Evolutionary conservation across 495 filamentous ascomycete genomes (phyloP).

Genomic region (Copromyces sp.): DNA sequence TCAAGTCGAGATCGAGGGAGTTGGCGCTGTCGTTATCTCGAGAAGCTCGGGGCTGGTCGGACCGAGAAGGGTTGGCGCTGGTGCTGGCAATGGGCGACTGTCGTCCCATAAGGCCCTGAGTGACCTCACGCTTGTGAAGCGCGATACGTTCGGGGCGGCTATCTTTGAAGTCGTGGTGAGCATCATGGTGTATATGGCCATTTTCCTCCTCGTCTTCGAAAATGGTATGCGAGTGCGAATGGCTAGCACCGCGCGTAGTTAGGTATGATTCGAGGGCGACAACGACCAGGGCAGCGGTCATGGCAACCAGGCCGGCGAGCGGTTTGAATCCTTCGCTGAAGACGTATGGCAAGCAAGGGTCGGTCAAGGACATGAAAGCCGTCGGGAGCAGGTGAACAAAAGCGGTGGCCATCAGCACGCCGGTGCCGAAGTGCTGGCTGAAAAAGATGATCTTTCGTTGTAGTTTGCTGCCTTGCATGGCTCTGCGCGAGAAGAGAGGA

Average conservation of each 20-base stretch:
- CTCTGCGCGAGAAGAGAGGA: conserved; percentile 45
- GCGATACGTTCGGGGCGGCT: background rate
- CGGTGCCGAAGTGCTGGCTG: conserved; percentile 77
- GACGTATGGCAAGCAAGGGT: conserved; percentile 65
- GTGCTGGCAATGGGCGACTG: background rate
- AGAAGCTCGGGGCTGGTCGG: conserved; percentile 1
- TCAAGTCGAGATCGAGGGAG: conserved; percentile 37
- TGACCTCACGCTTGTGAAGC: background rate
- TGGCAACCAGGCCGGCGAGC: conserved; percentile 69
- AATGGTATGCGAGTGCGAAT: conserved; percentile 37
- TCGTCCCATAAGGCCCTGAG: background rate
- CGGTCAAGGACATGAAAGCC: conserved; percentile 68
- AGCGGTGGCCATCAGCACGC: conserved; percentile 79
- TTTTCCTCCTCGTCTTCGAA: conserved; percentile 30
- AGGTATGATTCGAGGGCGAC: conserved; percentile 72
- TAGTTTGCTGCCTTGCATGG: conserved; percentile 30
- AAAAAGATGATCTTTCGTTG: conserved; percentile 52
- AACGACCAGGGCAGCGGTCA: conserved; percentile 66
- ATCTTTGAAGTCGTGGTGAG: background rate
- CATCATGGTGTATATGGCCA: conserved; percentile 17
- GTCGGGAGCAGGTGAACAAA: conserved; percentile 82
- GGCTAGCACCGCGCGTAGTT: conserved; percentile 42
- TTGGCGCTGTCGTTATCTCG: conserved; percentile 23
- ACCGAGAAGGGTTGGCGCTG: background rate
- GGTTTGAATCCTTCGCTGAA: conserved; percentile 66